These are phyloP conservation scores for Capsicum pubescens DNA, from an alignment of 257 asterid species.

Conservation along the genomic window DNA sequence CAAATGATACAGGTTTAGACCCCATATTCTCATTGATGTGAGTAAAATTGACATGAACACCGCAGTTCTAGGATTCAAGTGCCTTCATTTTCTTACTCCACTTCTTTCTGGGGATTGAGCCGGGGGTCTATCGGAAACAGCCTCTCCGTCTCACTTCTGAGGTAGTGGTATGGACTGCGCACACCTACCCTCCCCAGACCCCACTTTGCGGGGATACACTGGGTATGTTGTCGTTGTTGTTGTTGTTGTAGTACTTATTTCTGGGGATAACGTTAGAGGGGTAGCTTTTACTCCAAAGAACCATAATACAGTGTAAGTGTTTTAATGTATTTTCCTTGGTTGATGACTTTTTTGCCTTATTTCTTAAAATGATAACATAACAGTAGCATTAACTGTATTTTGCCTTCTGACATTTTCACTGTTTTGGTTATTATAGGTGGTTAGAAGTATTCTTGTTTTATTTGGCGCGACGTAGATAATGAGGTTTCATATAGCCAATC, in stretches of 20 bases:
- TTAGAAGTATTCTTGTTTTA: not conserved
- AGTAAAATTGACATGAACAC: constrained; percentile 86
- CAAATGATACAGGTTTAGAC: constrained; percentile 80
- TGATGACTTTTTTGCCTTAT: not conserved
- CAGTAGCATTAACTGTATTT: constrained; percentile 23
- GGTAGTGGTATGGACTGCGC: too few species aligned
- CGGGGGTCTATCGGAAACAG: too few species aligned
- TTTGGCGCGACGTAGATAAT: not conserved
- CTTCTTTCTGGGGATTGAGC: not conserved
- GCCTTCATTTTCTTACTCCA: constrained; percentile 3
- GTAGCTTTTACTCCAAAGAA: constrained; percentile 19
- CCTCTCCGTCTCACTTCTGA: too few species aligned
- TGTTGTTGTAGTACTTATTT: too few species aligned
- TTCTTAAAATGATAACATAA: not conserved
- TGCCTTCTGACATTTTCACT: constrained; percentile 23
- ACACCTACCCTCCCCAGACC: too few species aligned
- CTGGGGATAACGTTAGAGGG: constrained; percentile 9
- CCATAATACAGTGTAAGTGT: not conserved
- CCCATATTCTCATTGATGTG: constrained; percentile 90
- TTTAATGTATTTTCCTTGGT: not conserved
- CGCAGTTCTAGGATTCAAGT: constrained; percentile 60
- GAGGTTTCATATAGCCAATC: not conserved
- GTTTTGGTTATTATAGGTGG: not conserved
- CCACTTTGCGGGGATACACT: too few species aligned
- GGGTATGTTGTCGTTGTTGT: too few species aligned